A percentile compares a stretch with the other conserved stretches of the same genome.
These are phyloP conservation scores for Suillus spraguei DNA, from an alignment of 768 basidiomycete genomes.

Conservation along the genomic window DNA sequence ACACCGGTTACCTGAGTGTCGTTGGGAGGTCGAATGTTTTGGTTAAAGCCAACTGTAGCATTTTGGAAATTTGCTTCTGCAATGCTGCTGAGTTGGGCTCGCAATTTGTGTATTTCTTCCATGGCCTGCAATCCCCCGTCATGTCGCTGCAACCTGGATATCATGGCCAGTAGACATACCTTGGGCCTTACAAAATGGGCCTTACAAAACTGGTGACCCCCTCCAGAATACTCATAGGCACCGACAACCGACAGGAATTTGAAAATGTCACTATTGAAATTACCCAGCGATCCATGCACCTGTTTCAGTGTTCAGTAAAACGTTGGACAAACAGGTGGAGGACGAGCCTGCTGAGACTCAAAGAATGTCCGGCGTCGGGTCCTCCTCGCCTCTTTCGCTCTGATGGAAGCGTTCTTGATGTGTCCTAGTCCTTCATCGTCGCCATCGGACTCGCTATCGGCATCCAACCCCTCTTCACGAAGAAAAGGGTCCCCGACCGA, in stretches of 20 bases:
- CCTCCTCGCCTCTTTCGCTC: conserved; percentile 59
- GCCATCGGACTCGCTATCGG: conserved; percentile 43
- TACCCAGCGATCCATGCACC: conserved; percentile 81
- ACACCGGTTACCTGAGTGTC: conserved; percentile 64
- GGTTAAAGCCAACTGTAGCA: conserved; percentile 57
- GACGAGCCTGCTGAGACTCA: conserved; percentile 71
- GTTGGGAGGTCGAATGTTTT: conserved; percentile 74
- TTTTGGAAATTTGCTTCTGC: conserved; percentile 78
- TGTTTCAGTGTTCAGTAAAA: conserved; percentile 30
- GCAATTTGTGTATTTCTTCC: conserved; percentile 97
- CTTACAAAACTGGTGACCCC: conserved; percentile 76
- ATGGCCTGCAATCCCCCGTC: conserved; percentile 64
- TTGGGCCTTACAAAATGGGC: conserved; percentile 91
- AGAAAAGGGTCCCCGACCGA: conserved; percentile 97
- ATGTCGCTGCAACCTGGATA: conserved; percentile 10
- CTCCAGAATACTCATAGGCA: conserved; percentile 92
- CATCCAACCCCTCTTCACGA: conserved; percentile 69
- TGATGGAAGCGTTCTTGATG: conserved; percentile 48
- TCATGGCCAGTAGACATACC: conserved; percentile 43
- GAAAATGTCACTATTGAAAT: conserved; percentile 82
- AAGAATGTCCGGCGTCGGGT: conserved; percentile 78
- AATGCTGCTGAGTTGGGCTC: conserved; percentile 85
- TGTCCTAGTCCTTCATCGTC: conserved; percentile 41
- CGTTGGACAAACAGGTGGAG: conserved; percentile 10
- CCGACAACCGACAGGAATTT: conserved; percentile 92